These are phyloP conservation scores for Porcisia deanei DNA, from an alignment of 208 protist species.

Conservation along the genomic window DNA sequence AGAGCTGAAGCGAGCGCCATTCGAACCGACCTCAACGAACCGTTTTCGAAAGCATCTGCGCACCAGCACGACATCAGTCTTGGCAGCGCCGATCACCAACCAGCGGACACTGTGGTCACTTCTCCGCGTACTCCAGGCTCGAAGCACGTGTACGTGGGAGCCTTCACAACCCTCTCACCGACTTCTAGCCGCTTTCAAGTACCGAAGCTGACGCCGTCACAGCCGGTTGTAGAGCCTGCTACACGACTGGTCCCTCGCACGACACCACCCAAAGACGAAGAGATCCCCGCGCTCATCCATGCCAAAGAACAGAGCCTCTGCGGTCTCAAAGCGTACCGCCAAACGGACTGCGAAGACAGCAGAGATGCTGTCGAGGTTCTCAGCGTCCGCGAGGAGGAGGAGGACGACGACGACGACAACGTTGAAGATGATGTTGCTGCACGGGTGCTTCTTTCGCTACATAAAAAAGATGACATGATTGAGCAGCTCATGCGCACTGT, in stretches of 20 bases:
- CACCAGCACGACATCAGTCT: not conserved
- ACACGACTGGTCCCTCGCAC: not conserved
- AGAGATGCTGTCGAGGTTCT: not conserved
- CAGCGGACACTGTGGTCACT: not conserved
- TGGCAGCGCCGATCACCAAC: not conserved
- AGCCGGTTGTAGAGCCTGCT: not conserved
- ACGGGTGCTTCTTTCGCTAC: conserved; percentile 30
- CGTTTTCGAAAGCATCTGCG: not conserved
- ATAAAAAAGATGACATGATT: conserved; percentile 32
- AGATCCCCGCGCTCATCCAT: not conserved
- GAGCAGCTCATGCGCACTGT: conserved; percentile 17
- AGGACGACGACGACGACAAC: conserved; percentile 8
- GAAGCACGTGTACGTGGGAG: not conserved
- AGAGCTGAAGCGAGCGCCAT: not conserved
- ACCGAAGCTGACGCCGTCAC: not conserved
- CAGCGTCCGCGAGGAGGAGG: not conserved
- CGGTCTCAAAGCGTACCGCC: not conserved
- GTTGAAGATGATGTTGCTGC: conserved; percentile 22
- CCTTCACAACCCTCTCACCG: not conserved
- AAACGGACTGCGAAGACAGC: not conserved
- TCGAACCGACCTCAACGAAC: not conserved
- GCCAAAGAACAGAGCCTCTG: not conserved
- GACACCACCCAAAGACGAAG: not conserved
- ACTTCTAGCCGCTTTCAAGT: conserved; percentile 6
- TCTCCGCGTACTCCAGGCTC: not conserved